Conservation (phyloP, 805 yeast species). For the Cyberlindnera sargentensis region DNA sequence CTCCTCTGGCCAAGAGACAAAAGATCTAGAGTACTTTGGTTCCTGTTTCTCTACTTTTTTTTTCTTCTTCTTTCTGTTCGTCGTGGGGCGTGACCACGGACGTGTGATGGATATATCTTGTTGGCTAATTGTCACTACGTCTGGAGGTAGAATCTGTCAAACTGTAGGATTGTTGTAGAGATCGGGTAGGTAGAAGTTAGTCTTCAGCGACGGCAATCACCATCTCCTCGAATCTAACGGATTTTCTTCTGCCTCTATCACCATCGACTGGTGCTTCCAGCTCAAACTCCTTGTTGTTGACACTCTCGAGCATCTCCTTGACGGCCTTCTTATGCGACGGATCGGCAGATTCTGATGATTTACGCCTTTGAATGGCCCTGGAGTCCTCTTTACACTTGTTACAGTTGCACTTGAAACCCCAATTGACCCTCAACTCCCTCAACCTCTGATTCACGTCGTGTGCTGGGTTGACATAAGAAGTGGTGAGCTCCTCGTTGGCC, state of each 20-base stretch:
- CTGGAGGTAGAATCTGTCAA: too few relatives aligned
- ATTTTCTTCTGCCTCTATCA: slow-evolving; percentile 45
- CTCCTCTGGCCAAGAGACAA: slow-evolving; percentile 21
- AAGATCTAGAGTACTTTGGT: slow-evolving; percentile 9
- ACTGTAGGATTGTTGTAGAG: background rate
- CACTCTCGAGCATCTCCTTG: slow-evolving; percentile 38
- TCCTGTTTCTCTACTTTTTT: too few relatives aligned
- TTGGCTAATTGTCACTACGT: too few relatives aligned
- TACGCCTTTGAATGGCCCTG: slow-evolving; percentile 36
- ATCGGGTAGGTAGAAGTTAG: background rate
- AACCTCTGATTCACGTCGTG: slow-evolving; percentile 58
- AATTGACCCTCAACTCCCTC: slow-evolving; percentile 58
- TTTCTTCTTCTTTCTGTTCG: too few relatives aligned
- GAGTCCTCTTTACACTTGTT: slow-evolving; percentile 54
- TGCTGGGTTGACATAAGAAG: slow-evolving; percentile 63
- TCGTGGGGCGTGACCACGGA: too few relatives aligned
- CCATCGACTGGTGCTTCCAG: slow-evolving; percentile 34
- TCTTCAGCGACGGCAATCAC: slow-evolving; percentile 45
- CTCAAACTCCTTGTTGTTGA: slow-evolving; percentile 40
- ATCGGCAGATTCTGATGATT: slow-evolving; percentile 30
- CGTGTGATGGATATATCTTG: too few relatives aligned
- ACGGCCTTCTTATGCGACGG: slow-evolving; percentile 27
- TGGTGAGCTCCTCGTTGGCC: slow-evolving; percentile 60
- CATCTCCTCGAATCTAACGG: slow-evolving; percentile 58
- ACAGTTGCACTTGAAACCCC: slow-evolving; percentile 76